Base-by-base conservation (phyloP, 2,329 filamentous ascomycete genomes). In the Penicillium glabrum region DNA sequence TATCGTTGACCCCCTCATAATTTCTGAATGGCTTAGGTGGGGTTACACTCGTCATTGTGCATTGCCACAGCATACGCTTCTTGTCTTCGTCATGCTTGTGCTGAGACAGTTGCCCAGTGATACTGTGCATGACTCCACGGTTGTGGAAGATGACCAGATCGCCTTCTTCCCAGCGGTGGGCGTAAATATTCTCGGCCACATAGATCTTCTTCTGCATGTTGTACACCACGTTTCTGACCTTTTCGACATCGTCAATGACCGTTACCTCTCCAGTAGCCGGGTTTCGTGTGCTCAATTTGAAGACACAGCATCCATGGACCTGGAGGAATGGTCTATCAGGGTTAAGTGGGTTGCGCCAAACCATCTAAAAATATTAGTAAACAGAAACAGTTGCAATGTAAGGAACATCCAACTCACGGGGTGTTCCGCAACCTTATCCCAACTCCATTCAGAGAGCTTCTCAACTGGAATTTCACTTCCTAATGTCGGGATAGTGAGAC, bases 121-220 rank as follows among this genome's bases (percentile, higher is more conserved):
- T 60, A 21, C 58, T 60, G n/a, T 56, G 49, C 56, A 58, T 58
- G 9, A 58, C 56, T 14, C 56, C 58, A 1, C 52, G 46, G 11
- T 60, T 58, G n/a, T 60, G 58, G 46, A 60, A 60, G 24, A 58
- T 56, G 19, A 60, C 58, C 19, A 58, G 21, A 37, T 58, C 58
- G 13, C 56, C 58, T 24, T 61, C 47, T 50, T 54, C 44, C 51
- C 54, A 61, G n/a, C 45, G 53, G 27, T 61, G 57, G 8, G 59
- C 50, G 31, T 61, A 57, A 27, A 61, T 59, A 27, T 59, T 59
- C n/a, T 54, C 47, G 3, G 59, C 51, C 0, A 47, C 56, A 29
- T 53, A 59, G 7, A 59, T 61, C 39, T 57, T 59, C 19, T 41
- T 54, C 27, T 58, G 58, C 58, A 56, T 58, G 27, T 53, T 58